Percentiles rank a stretch among this genome's conserved stretches.
Conservation (phyloP, 768 basidiomycete genomes). For the Tylopilus rubrobrunneus region DNA sequence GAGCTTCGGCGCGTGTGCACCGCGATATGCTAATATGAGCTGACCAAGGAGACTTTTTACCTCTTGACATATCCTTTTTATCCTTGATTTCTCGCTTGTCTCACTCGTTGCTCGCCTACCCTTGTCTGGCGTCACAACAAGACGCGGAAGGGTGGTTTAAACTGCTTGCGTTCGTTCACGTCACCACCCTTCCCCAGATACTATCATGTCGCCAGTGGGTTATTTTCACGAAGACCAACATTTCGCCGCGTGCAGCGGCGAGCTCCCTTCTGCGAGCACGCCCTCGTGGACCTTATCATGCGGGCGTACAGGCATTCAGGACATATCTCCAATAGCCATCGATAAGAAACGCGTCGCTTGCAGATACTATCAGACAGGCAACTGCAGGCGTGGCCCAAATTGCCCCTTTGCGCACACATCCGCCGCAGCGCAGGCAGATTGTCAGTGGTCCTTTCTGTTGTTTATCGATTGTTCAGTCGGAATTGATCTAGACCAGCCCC, state of each 20-base stretch:
- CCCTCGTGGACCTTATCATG: conserved; percentile 8
- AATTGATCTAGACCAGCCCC: conserved; percentile 14
- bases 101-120: conserved; percentile 20
- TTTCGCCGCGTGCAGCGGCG: conserved; percentile 13
- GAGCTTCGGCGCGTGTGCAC: conserved; percentile 16
- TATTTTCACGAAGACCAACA: conserved; percentile 15
- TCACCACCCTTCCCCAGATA: neutral
- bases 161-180: neutral
- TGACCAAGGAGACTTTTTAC: conserved; percentile 8
- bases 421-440: conserved; percentile 7
- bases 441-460: conserved; percentile 11
- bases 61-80: conserved; percentile 17
- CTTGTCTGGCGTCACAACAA: conserved; percentile 39
- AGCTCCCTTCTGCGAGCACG: neutral
- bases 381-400: conserved; percentile 24
- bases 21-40: conserved; percentile 18
- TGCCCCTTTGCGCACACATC: conserved; percentile 26
- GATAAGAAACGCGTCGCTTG: conserved; percentile 16
- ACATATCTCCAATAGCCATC: neutral
- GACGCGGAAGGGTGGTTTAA: conserved; percentile 12
- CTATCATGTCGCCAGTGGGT: conserved; percentile 5
- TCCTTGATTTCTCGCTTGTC: conserved; percentile 16
- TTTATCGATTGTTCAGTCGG: neutral
- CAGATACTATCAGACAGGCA: conserved; percentile 24
- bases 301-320: conserved; percentile 10